phyloP scores from a whole-genome alignment of 2,329 filamentous ascomycete species.

The Phyllosticta citrichinensis region DNA sequence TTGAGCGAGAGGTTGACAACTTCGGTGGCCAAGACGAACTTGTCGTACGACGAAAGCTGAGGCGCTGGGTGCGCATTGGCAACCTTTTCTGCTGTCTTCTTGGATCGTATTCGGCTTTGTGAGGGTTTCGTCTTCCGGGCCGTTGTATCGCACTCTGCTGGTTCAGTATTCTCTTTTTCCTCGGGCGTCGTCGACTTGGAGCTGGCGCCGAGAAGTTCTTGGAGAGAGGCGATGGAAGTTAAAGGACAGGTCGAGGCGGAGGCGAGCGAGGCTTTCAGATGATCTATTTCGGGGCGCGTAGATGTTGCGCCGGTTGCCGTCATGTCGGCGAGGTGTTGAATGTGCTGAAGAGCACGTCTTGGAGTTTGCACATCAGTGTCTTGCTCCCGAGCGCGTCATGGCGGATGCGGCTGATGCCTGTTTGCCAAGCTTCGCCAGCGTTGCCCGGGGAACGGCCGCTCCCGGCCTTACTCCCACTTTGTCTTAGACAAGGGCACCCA shows the following conservation, averaged over 20 bases:
- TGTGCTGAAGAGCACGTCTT: background rate
- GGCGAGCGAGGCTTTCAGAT: slow-evolving; percentile 38
- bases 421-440: background rate
- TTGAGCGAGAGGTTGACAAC: slow-evolving; percentile 63
- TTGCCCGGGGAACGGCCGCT: background rate
- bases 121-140: slow-evolving; percentile 17
- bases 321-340: background rate
- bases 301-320: slow-evolving; percentile 5
- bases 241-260: slow-evolving; percentile 41
- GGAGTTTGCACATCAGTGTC: background rate
- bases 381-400: background rate
- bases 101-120: background rate
- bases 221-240: slow-evolving; percentile 36
- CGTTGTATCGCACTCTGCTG: slow-evolving; percentile 12
- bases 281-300: slow-evolving; percentile 38
- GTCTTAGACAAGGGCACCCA: too few species aligned
- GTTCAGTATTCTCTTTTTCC: slow-evolving; percentile 23
- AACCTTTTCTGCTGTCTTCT: slow-evolving; percentile 1
- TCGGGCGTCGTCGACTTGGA: slow-evolving; percentile 25
- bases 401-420: background rate
- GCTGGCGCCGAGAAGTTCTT: slow-evolving; percentile 31
- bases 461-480: too few species aligned
- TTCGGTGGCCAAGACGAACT: slow-evolving; percentile 59
- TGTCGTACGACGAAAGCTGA: slow-evolving; percentile 47
- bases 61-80: slow-evolving; percentile 17